phyloP scores from a whole-genome alignment of 2,329 filamentous ascomycete species.

The Alternaria brassicicola region DNA sequence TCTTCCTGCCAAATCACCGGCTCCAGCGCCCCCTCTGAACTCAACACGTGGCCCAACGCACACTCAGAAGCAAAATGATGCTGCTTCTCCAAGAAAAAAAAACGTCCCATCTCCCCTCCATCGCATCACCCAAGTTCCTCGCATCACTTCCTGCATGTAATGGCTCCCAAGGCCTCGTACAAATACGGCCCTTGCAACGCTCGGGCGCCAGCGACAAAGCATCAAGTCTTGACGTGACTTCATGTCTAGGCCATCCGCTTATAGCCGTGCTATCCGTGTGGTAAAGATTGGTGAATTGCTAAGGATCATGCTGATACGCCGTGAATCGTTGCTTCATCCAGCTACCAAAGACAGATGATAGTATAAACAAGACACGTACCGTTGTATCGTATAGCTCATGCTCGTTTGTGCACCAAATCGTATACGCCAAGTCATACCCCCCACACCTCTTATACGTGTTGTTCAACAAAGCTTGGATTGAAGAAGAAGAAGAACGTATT shows the following conservation, averaged over 20 bases:
- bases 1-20: conserved; percentile 23
- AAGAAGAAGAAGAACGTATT: conserved; percentile 22
- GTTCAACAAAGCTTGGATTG: conserved; percentile 39
- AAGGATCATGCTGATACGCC: conserved; percentile 35
- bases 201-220: conserved; percentile 66
- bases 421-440: conserved; percentile 68
- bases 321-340: neutral
- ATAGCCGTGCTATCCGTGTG: neutral
- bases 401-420: conserved; percentile 73
- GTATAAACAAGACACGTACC: conserved; percentile 43
- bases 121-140: conserved; percentile 58
- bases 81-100: conserved; percentile 62
- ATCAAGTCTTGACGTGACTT: conserved; percentile 52
- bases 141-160: conserved; percentile 63
- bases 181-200: conserved; percentile 62
- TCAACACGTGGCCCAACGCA: conserved; percentile 62
- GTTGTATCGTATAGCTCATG: conserved; percentile 70
- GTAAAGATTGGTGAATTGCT: conserved; percentile 46
- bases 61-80: conserved; percentile 62
- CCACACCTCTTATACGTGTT: conserved; percentile 68
- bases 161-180: conserved; percentile 63
- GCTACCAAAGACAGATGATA: neutral
- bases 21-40: conserved; percentile 57
- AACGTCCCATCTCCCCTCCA: conserved; percentile 55
- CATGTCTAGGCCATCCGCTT: conserved; percentile 13